These are phyloP conservation scores for Pyricularia sp. DNA, from an alignment of 2,329 filamentous ascomycete genomes.

Conservation along the genomic window DNA sequence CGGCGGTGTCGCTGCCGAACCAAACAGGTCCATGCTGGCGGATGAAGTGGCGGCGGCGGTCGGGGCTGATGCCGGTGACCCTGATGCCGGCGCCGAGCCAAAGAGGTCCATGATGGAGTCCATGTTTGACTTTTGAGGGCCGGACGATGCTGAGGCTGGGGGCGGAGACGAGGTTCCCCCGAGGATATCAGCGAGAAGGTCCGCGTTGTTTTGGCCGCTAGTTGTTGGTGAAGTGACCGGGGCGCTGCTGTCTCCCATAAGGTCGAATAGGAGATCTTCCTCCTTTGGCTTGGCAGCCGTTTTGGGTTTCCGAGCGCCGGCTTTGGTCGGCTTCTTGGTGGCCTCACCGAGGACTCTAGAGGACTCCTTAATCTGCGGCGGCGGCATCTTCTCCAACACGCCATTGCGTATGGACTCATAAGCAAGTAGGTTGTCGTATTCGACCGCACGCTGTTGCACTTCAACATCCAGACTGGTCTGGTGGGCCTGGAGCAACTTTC, in stretches of 20 bases:
- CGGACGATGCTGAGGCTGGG: constrained; percentile 31
- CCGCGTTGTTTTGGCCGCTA: constrained; percentile 54
- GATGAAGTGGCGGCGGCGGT: constrained; percentile 31
- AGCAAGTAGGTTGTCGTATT: constrained; percentile 90
- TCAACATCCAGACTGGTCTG: constrained; percentile 89
- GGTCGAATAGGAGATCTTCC: constrained; percentile 81
- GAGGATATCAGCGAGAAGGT: constrained; percentile 85
- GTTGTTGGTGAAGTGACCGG: constrained; percentile 47
- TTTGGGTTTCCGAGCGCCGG: constrained; percentile 66
- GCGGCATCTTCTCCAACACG: constrained; percentile 95
- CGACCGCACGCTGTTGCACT: constrained; percentile 90
- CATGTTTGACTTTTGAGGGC: constrained; percentile 46
- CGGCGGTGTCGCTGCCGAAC: constrained; percentile 33
- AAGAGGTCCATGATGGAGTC: constrained; percentile 90
- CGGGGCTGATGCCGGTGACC: constrained; percentile 19
- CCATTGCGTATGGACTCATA: constrained; percentile 81
- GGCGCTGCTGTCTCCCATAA: constrained; percentile 72
- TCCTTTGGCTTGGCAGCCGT: constrained; percentile 71
- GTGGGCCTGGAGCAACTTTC: constrained; percentile 66
- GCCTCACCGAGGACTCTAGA: constrained; percentile 83
- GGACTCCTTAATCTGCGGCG: constrained; percentile 93
- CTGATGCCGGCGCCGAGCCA: constrained; percentile 30
- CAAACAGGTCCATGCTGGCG: constrained; percentile 41
- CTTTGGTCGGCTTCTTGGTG: constrained; percentile 51
- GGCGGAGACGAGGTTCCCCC: constrained; percentile 49